phyloP scores from a whole-genome alignment of 768 basidiomycete species.

The Naematelia aurantialba region DNA sequence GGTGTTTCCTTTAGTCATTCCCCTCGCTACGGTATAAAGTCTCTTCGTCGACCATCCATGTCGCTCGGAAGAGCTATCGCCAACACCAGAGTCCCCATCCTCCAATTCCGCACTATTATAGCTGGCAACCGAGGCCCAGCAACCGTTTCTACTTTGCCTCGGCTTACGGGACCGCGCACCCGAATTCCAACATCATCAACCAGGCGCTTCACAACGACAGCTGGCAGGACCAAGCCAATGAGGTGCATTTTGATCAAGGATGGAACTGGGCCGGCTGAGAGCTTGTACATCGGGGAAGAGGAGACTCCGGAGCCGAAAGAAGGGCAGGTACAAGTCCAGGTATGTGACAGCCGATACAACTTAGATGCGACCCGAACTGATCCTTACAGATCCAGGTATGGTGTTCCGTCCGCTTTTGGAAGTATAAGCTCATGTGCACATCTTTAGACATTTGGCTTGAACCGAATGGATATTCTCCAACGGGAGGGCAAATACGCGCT shows the following conservation, averaged over 20 bases:
- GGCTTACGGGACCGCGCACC: neutral
- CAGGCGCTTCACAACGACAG: neutral
- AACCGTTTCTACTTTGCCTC: too few relatives aligned
- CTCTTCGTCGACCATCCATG: neutral
- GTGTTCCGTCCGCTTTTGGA: neutral
- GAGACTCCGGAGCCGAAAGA: conserved; percentile 60
- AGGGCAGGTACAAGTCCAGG: conserved; percentile 77
- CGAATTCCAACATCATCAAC: neutral
- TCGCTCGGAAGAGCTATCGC: neutral
- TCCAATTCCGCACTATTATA: neutral
- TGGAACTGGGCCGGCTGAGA: conserved; percentile 69
- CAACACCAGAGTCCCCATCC: neutral
- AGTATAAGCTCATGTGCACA: conserved; percentile 46
- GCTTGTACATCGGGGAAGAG: conserved; percentile 70
- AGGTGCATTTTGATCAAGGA: conserved; percentile 74
- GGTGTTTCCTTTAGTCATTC: neutral
- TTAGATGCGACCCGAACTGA: neutral
- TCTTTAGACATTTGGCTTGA: conserved; percentile 81
- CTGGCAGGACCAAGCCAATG: conserved; percentile 54
- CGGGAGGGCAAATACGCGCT: conserved; percentile 59
- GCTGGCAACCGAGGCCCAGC: neutral
- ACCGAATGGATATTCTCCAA: conserved; percentile 74
- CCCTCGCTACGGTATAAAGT: neutral
- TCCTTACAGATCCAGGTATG: conserved; percentile 24
- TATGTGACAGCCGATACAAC: conserved; percentile 35